These are phyloP conservation scores for Apiospora aurea DNA, from an alignment of 2,329 filamentous ascomycete genomes.

Conservation along the genomic window DNA sequence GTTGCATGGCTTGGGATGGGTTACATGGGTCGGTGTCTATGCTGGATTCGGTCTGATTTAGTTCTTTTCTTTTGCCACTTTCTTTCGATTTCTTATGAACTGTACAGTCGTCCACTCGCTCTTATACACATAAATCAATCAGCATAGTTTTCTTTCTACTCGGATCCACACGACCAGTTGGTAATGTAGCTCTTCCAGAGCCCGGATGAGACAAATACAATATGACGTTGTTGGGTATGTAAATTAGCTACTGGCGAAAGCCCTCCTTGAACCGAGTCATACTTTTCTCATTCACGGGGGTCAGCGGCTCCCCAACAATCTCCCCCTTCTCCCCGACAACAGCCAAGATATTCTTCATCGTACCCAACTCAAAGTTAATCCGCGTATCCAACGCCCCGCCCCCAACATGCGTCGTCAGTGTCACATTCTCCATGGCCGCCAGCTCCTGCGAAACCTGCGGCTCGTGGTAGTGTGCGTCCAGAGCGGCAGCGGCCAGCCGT, in stretches of 20 bases:
- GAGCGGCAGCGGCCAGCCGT: conserved; percentile 52
- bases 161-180: background rate
- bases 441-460: conserved; percentile 48
- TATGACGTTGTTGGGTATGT: too few species aligned
- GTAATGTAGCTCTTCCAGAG: too few species aligned
- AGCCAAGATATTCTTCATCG: conserved; percentile 45
- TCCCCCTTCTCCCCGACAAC: conserved; percentile 36
- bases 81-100: background rate
- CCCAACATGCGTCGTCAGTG: conserved; percentile 46
- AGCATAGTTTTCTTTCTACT: background rate
- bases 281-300: background rate
- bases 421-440: conserved; percentile 42
- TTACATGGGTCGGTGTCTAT: background rate
- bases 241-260: too few species aligned
- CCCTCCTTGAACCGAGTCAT: background rate
- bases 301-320: background rate
- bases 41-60: background rate
- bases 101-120: conserved; percentile 5
- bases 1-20: background rate
- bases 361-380: conserved; percentile 49
- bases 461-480: conserved; percentile 63
- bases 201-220: too few species aligned
- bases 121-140: background rate
- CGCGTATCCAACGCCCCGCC: conserved; percentile 47
- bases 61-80: background rate